A percentile compares a stretch with the other conserved stretches of the same genome.
Conservation (phyloP, 805 yeast genomes). For the Myxozyma sirexii region DNA sequence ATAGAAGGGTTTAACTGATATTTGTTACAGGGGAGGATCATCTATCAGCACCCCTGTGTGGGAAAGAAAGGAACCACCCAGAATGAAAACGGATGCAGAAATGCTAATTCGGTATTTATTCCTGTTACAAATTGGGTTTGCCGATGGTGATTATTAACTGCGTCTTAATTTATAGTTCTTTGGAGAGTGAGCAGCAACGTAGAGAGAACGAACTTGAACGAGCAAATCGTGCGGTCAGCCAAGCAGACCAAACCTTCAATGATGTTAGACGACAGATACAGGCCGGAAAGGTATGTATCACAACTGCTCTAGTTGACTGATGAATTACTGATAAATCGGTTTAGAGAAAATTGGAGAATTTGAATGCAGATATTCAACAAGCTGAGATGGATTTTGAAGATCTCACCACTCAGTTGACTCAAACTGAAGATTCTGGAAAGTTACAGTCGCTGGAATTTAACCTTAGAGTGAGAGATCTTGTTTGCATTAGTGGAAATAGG, state of each 20-base stretch:
- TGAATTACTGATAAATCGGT: not conserved
- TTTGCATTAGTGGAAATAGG: not conserved
- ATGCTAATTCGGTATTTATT: slow-evolving; percentile 4
- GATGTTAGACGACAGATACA: slow-evolving; percentile 6
- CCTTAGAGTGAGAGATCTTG: not conserved
- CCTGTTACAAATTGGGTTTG: not conserved
- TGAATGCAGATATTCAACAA: slow-evolving; percentile 12
- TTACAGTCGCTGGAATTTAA: slow-evolving; percentile 9
- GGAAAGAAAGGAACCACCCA: slow-evolving; percentile 34
- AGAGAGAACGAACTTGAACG: not conserved
- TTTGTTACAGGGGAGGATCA: slow-evolving; percentile 44
- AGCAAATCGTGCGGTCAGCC: not conserved
- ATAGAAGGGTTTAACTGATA: not conserved
- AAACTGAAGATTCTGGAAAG: slow-evolving; percentile 16
- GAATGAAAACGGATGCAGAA: slow-evolving; percentile 32
- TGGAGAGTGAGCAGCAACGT: not conserved
- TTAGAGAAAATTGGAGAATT: slow-evolving; percentile 9
- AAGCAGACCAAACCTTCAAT: not conserved
- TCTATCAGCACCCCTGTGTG: slow-evolving; percentile 58
- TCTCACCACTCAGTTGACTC: not conserved
- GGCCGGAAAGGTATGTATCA: not conserved
- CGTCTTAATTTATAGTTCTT: not conserved
- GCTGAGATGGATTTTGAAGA: slow-evolving; percentile 10
- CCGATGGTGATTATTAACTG: too few relatives aligned
- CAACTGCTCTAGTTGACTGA: not conserved